These are phyloP conservation scores for Venturia aucupariae DNA, from an alignment of 2,329 filamentous ascomycete genomes.

Conservation along the genomic window DNA sequence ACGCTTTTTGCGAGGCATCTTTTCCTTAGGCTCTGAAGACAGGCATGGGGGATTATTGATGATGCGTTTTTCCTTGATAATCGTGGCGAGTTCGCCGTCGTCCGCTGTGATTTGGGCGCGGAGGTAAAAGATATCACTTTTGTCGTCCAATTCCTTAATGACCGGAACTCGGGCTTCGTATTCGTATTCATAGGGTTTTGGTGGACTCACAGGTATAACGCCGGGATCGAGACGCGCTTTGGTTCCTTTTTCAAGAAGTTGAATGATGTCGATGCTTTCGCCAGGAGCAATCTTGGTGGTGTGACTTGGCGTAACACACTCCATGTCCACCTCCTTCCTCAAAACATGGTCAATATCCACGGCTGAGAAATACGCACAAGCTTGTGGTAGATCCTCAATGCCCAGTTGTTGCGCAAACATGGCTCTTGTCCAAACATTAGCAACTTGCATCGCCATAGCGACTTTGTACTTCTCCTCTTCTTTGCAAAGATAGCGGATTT, in stretches of 20 bases:
- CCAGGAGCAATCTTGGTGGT: constrained; percentile 68
- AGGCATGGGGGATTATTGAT: neutral
- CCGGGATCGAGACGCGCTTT: constrained; percentile 58
- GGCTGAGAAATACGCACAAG: constrained; percentile 90
- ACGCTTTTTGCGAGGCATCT: neutral
- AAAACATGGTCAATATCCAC: constrained; percentile 92
- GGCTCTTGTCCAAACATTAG: constrained; percentile 92
- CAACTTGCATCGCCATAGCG: constrained; percentile 86
- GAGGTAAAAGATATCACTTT: constrained; percentile 11
- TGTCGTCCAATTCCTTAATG: constrained; percentile 9
- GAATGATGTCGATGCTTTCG: constrained; percentile 72
- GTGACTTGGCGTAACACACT: constrained; percentile 88
- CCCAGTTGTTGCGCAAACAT: constrained; percentile 97
- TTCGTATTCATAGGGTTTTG: neutral
- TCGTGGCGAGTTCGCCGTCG: constrained; percentile 9
- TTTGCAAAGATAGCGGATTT: constrained; percentile 87
- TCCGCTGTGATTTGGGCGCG: constrained; percentile 12
- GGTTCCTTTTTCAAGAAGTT: constrained; percentile 65
- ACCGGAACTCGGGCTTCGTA: constrained; percentile 11
- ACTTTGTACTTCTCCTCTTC: constrained; percentile 78
- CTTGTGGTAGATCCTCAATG: constrained; percentile 87
- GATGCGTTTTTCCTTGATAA: constrained; percentile 12
- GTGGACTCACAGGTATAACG: neutral
- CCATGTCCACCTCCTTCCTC: constrained; percentile 97
- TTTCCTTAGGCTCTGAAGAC: neutral